phyloP scores from a whole-genome alignment of 2,329 filamentous ascomycete species.

The Colletotrichum sp. region DNA sequence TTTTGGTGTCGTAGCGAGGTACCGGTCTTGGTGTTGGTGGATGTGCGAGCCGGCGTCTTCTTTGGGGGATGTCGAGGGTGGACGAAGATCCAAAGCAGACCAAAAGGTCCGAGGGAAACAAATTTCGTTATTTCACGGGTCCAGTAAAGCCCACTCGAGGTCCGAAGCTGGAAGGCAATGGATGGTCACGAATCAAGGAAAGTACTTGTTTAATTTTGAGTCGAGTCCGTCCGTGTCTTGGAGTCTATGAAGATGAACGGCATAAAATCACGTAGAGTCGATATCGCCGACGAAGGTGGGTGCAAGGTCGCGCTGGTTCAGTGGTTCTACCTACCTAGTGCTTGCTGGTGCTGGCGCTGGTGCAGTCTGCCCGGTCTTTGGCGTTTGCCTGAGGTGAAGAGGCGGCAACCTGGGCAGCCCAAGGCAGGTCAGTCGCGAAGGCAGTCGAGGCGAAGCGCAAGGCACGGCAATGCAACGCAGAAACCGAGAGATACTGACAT shows the following conservation, averaged over 20 bases:
- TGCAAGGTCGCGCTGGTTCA: background rate
- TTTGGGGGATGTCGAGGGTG: background rate
- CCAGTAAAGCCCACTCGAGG: slow-evolving; percentile 2
- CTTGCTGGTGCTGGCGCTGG: background rate
- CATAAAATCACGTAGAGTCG: background rate
- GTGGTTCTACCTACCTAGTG: background rate
- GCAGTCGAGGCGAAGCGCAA: background rate
- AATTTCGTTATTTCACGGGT: background rate
- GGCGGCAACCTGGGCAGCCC: background rate
- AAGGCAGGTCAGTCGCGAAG: background rate
- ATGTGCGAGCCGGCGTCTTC: background rate
- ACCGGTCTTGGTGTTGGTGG: background rate
- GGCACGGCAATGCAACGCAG: background rate
- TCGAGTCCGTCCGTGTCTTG: background rate
- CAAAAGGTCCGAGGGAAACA: background rate
- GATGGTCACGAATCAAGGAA: background rate
- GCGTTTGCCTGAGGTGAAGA: background rate
- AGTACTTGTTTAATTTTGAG: background rate
- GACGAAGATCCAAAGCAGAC: background rate
- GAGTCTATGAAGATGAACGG: background rate
- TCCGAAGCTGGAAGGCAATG: background rate
- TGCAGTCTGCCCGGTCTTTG: background rate
- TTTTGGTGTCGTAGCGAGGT: background rate
- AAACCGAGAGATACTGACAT: background rate
- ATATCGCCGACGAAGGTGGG: background rate